Evolutionary conservation across 306 rosid species (phyloP), one percentile per base, ranked within the genome.

Genomic region (Luffa aegyptiaca): DNA sequence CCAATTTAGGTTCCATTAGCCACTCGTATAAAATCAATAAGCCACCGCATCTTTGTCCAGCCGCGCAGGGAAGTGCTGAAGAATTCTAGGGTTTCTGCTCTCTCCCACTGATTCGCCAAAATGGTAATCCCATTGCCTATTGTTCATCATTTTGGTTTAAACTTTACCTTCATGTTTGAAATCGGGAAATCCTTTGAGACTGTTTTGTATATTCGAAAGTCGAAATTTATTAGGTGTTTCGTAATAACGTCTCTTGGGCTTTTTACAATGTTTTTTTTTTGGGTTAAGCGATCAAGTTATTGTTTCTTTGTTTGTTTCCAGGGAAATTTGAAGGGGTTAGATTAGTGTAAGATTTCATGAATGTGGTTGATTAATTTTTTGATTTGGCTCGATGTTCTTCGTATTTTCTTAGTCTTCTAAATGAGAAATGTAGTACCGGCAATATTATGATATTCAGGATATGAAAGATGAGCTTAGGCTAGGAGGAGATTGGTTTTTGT

Each of bases 41-140:
- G 35, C 42, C 8, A 6, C 14, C 20, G 0, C 0, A 36, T 5
- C 8, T 1, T 14, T 0, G 26, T 49, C 16, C 18, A 73, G 78
- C 78, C 78, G 78, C 61, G 61, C 42, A 6, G 31, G 33, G 17
- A 17, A 39, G 52, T 68, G 31, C 48, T 17, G 52, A 48, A 51
- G 20, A 74, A 51, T 51, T 74, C 39, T 74, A 74, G 78, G 61
- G 78, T 51, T 51, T 49, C 62, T 35, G 78, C 31, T 74, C 31
- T 51, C 78, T 33, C 31, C 5, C 16, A 20, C 78, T 33, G 7
- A 17, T 31, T 74, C 46, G 62, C 61, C 78, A 16, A 51, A 74
- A 74, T 74, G 78, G 78, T 74, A 74, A 33, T 74, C 31, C 45
- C 11, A 2, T 17, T 3, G 5, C 3, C 21, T 7, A 16, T 48